Evolutionary conservation across 495 filamentous ascomycete genomes (phyloP).

Genomic region (Penicillium macrosclerotiorum): DNA sequence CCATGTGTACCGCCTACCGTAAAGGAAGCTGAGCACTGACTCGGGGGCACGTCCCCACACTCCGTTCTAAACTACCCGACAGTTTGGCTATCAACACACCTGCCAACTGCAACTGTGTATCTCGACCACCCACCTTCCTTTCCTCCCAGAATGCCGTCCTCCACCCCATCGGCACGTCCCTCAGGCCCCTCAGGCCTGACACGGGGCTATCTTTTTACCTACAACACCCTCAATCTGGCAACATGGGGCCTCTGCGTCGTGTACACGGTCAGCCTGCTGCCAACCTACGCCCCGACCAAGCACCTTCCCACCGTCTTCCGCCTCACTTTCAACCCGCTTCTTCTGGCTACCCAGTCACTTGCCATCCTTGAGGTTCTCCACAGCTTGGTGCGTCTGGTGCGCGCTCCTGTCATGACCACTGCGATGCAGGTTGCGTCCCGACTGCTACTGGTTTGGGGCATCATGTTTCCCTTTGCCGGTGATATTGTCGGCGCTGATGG

Average conservation of each 20-base stretch:
- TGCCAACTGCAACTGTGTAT: no score
- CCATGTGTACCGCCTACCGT: no score
- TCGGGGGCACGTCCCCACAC: no score
- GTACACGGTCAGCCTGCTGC: conserved; percentile 51
- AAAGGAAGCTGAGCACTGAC: no score
- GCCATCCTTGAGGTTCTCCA: conserved; percentile 83
- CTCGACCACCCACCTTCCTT: no score
- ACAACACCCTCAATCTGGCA: conserved; percentile 73
- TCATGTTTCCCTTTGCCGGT: conserved; percentile 58
- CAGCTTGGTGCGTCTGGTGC: conserved; percentile 69
- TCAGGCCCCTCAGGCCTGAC: conserved; percentile 27
- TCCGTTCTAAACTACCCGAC: no score
- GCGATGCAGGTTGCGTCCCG: conserved; percentile 83
- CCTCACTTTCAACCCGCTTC: conserved; percentile 61
- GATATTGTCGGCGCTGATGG: conserved; percentile 29
- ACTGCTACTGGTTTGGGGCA: conserved; percentile 79
- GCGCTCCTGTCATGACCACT: conserved; percentile 80
- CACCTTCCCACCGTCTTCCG: conserved; percentile 51
- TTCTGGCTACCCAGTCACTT: conserved; percentile 76
- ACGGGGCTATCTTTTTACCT: conserved; percentile 67
- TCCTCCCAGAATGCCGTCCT: conserved; percentile 15
- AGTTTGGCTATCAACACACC: no score
- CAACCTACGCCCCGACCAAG: conserved; percentile 21
- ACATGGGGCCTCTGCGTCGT: conserved; percentile 74
- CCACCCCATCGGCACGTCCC: conserved; percentile 10